These are phyloP conservation scores for Austroboletus rostrupii DNA, from an alignment of 1,284 basidiomycete genomes.

Conservation along the genomic window DNA sequence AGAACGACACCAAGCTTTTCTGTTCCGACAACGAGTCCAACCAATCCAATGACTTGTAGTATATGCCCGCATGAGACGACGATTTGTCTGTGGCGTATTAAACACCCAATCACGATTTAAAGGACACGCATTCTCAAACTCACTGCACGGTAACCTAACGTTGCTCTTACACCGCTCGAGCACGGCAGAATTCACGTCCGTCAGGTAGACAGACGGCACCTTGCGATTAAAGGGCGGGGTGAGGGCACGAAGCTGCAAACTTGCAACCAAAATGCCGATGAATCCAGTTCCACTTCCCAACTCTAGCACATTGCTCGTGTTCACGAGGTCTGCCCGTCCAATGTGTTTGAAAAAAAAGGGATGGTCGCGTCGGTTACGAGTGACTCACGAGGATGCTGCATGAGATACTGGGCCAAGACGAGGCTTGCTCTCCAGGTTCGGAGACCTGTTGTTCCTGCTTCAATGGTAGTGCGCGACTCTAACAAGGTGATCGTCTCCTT, in stretches of 20 bases:
- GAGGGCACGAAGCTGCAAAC: slow-evolving; percentile 40
- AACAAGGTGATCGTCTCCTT: slow-evolving; percentile 50
- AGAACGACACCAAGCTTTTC: slow-evolving; percentile 20
- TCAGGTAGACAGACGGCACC: slow-evolving; percentile 45
- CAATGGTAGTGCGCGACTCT: slow-evolving; percentile 68
- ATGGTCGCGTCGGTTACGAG: neutral
- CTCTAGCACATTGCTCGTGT: slow-evolving; percentile 53
- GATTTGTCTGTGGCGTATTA: slow-evolving; percentile 43
- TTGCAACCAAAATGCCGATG: slow-evolving; percentile 57
- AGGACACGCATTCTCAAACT: slow-evolving; percentile 18
- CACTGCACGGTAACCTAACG: slow-evolving; percentile 60
- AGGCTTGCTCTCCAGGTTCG: slow-evolving; percentile 74
- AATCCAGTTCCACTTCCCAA: slow-evolving; percentile 73
- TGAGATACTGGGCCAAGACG: slow-evolving; percentile 60
- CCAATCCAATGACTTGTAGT: slow-evolving; percentile 59
- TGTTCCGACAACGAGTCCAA: slow-evolving; percentile 43
- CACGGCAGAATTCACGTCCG: slow-evolving; percentile 64
- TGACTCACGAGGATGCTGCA: slow-evolving; percentile 46
- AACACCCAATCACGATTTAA: neutral
- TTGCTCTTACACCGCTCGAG: slow-evolving; percentile 60
- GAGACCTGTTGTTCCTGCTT: slow-evolving; percentile 72
- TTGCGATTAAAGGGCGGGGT: slow-evolving; percentile 11
- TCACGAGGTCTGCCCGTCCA: slow-evolving; percentile 43
- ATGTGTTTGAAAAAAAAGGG: neutral
- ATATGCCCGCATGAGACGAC: slow-evolving; percentile 42